Conservation (phyloP, 1,139 yeast species). For the Geotrichum carabidarum region DNA sequence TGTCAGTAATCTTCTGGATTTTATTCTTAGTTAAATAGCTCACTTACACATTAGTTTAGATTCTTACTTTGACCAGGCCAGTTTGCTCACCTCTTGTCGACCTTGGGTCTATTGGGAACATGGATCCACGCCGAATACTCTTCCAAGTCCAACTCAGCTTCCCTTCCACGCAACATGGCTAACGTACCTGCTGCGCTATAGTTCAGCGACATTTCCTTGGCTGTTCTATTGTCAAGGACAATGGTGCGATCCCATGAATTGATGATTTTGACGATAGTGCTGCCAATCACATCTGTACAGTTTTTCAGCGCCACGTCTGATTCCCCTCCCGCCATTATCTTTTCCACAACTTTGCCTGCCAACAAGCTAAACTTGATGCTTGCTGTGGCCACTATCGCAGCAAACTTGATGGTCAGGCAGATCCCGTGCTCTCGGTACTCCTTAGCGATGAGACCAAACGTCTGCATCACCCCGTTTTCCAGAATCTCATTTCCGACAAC, state of each 20-base stretch:
- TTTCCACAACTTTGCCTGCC: constrained; percentile 3
- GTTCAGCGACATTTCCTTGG: background rate
- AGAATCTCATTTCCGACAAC: constrained; percentile 1
- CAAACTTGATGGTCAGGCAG: background rate
- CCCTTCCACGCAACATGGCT: background rate
- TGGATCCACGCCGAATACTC: background rate
- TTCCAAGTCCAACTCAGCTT: background rate
- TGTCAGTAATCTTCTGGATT: no score
- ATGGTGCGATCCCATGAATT: background rate
- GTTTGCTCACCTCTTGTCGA: background rate
- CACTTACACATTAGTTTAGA: background rate
- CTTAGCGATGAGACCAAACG: constrained; percentile 10
- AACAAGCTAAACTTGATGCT: constrained; percentile 7
- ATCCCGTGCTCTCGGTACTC: constrained; percentile 10
- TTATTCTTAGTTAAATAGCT: background rate
- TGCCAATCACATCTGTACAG: constrained; percentile 3
- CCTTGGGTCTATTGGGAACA: background rate
- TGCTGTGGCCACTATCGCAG: background rate
- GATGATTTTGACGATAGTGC: background rate
- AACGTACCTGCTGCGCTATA: background rate
- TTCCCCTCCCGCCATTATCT: background rate
- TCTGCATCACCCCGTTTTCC: constrained; percentile 8
- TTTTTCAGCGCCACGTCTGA: background rate
- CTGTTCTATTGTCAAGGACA: background rate
- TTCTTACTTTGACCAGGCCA: background rate